These are phyloP conservation scores for Eimeria maxima DNA, from an alignment of 169 alveolate genomes.

Conservation along the genomic window DNA sequence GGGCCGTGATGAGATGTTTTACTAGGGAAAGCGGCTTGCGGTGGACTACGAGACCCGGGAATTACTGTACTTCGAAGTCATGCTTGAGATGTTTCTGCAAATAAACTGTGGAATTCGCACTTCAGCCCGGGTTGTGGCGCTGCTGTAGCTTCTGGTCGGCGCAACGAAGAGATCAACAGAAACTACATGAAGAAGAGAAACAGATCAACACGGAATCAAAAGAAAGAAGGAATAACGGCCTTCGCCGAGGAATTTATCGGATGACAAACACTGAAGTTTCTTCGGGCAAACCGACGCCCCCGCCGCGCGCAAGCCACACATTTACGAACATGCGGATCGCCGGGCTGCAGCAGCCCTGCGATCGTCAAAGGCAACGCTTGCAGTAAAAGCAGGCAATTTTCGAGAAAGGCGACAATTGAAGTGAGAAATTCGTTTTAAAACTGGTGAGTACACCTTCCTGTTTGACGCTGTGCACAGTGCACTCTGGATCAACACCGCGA, in stretches of 20 bases:
- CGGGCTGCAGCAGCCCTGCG: conserved; percentile 42
- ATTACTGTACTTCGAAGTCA: not conserved
- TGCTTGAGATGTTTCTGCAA: not conserved
- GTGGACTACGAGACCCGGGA: not conserved
- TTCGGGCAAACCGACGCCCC: not conserved
- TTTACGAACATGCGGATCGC: conserved; percentile 7
- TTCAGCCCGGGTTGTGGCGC: not conserved
- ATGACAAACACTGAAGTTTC: conserved; percentile 4
- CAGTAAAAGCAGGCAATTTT: not conserved
- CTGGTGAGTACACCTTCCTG: not conserved
- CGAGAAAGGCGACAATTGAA: not conserved
- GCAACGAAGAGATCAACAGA: not conserved
- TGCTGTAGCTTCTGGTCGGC: not conserved
- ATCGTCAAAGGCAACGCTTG: not conserved
- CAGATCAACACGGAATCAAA: not conserved
- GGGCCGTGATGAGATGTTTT: not conserved
- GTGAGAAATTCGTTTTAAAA: not conserved
- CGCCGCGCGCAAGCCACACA: conserved; percentile 43
- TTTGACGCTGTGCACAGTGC: not conserved
- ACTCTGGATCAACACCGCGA: not conserved
- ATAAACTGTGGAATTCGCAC: not conserved
- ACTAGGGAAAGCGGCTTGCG: not conserved
- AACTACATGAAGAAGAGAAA: not conserved
- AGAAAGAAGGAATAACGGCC: not conserved
- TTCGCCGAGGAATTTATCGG: not conserved